Evolutionary conservation across 2,329 filamentous ascomycete genomes (phyloP).

Genomic region (Cladophialophora bantiana): DNA sequence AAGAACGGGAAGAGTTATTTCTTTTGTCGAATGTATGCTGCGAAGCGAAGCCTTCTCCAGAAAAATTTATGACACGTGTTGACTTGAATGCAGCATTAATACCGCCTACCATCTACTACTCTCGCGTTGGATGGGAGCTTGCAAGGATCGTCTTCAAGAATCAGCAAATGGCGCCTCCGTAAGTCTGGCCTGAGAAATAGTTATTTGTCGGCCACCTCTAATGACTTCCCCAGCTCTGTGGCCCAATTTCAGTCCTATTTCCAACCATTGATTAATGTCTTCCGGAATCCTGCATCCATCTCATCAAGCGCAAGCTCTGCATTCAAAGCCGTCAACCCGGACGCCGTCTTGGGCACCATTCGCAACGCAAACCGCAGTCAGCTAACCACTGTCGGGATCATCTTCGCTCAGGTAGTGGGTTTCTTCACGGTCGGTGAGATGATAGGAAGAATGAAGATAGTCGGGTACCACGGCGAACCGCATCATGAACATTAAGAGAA

Average conservation of each 20-base stretch:
- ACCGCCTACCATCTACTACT: slow-evolving; percentile 89
- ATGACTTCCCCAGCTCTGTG: slow-evolving; percentile 45
- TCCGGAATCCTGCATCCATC: slow-evolving; percentile 72
- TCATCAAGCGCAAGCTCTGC: slow-evolving; percentile 55
- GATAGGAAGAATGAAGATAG: slow-evolving; percentile 90
- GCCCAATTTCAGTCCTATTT: slow-evolving; percentile 87
- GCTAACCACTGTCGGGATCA: slow-evolving; percentile 74
- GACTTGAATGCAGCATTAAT: slow-evolving; percentile 70
- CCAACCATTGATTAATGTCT: slow-evolving; percentile 73
- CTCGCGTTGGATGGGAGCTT: slow-evolving; percentile 85
- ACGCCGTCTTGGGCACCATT: slow-evolving; percentile 62
- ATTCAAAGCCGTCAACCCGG: slow-evolving; percentile 63
- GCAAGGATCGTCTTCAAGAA: slow-evolving; percentile 84
- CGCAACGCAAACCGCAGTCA: slow-evolving; percentile 76
- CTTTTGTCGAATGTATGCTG: slow-evolving; percentile 82
- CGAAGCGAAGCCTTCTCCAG: neutral
- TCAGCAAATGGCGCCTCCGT: slow-evolving; percentile 95
- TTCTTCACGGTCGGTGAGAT: slow-evolving; percentile 99
- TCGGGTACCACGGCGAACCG: slow-evolving; percentile 83
- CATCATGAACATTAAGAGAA: slow-evolving; percentile 51
- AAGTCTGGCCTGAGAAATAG: slow-evolving; percentile 57
- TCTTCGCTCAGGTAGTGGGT: slow-evolving; percentile 84
- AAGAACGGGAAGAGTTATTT: slow-evolving; percentile 78
- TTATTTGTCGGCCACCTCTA: slow-evolving; percentile 3
- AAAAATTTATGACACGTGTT: slow-evolving; percentile 38